Percentiles rank a stretch among this genome's conserved stretches.
Evolutionary conservation across 495 filamentous ascomycete species (phyloP).

Genomic region (Penicillium waksmanii): DNA sequence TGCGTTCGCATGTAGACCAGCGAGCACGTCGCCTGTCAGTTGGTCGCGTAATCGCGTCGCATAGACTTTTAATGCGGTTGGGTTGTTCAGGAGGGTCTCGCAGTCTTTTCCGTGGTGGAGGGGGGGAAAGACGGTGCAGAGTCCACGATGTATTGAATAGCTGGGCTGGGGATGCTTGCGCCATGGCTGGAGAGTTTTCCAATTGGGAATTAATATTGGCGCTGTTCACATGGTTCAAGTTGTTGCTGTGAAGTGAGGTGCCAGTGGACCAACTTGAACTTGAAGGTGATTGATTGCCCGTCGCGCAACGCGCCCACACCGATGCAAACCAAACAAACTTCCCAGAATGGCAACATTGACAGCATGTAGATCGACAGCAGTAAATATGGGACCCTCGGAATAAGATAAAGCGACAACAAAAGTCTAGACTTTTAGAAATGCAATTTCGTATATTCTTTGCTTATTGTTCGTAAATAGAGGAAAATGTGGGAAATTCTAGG

Average conservation of each 20-base stretch:
- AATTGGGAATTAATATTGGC: background rate
- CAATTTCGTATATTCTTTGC: background rate
- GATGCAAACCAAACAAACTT: conserved; percentile 34
- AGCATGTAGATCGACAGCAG: background rate
- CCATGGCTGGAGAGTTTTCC: conserved; percentile 24
- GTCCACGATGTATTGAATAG: conserved; percentile 61
- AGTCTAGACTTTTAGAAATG: background rate
- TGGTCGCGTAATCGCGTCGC: conserved; percentile 55
- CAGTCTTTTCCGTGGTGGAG: conserved; percentile 52
- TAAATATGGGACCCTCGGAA: no score
- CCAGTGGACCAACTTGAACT: no score
- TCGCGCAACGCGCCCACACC: conserved; percentile 20
- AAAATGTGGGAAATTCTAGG: conserved; percentile 5
- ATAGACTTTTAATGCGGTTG: conserved; percentile 47
- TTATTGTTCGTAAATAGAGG: background rate
- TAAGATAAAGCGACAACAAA: no score
- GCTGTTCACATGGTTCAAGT: conserved; percentile 12
- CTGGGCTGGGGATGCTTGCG: conserved; percentile 27
- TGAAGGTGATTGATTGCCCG: background rate
- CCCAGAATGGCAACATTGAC: conserved; percentile 4
- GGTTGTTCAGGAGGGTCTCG: conserved; percentile 40
- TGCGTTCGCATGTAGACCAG: conserved; percentile 43
- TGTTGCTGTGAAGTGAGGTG: background rate
- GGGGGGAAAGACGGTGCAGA: conserved; percentile 59
- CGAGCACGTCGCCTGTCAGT: conserved; percentile 53